Evolutionary conservation across 164 flowering plant genomes (phyloP), one percentile per base, ranked within the genome.

Genomic region (Umbellularia californica): DNA sequence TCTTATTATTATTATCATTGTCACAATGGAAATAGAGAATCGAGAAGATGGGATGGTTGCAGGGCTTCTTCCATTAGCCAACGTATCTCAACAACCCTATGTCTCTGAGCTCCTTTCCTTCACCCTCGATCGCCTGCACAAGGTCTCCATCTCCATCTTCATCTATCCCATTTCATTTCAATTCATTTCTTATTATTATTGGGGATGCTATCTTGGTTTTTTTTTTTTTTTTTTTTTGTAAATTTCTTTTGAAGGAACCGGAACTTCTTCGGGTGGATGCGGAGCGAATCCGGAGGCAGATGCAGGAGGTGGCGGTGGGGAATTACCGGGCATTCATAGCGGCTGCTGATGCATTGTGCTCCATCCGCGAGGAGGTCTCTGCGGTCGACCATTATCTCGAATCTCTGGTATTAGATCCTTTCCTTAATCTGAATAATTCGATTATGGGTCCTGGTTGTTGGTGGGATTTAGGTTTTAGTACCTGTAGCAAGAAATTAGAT

Each of bases 41-140:
- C 78, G 73, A 2, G 86, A 83, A 20, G 87, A 82, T 50, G 22
- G 83, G 51, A 71, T 81, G 75, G 79, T 75, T 25, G 83, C 82
- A 15, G 76, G 72, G 65, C 83, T 86, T 65, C 87, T 92, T 58
- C 92, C 93, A 5, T 89, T 92, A 65, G 93, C 92, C 73, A 86
- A 92, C 50, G 79, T 77, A 74, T 81, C 94, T 70, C 96, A 95
- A 72, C 99, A 95, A 71, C 97, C 99, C 10, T 95, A 95, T 81
- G 93, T 95, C 69, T 93, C 99, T 22, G 98, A 95, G 80, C 97
- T 95, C 74, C 98, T 95, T 68, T 95, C 99, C 30, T 95, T 93
- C 91, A 93, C 99, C n/a, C 93, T 95, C 47, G 99, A 95, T 85
- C 98, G 99, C 58, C 97, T 95, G 62, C 98, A 95, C 84, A 95